These are phyloP conservation scores for Sphaerostilbella broomeana DNA, from an alignment of 2,329 filamentous ascomycete species.

Conservation along the genomic window DNA sequence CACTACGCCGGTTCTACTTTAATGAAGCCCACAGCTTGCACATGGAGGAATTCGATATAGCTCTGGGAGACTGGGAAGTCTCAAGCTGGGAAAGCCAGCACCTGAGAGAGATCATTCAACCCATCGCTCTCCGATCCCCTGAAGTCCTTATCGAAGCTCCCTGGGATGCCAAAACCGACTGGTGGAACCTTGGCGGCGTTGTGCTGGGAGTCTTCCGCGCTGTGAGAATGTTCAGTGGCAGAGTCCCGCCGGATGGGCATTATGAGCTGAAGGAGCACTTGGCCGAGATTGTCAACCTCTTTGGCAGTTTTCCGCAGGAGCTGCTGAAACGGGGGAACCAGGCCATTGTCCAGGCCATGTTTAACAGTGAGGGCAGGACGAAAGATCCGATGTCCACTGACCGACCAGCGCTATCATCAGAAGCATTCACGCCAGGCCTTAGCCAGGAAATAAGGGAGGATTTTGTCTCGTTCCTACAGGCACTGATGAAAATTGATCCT, in stretches of 20 bases:
- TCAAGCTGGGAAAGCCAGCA: conserved; percentile 1
- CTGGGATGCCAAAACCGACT: conserved; percentile 1
- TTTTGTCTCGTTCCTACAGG: conserved; percentile 1
- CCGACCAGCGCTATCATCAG: neutral
- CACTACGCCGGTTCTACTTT: neutral
- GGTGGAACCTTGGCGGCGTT: neutral
- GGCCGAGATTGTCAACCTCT: neutral
- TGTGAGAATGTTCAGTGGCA: conserved; percentile 2
- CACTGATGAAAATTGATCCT: conserved; percentile 5
- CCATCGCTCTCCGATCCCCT: conserved; percentile 1
- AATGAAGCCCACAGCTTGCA: neutral
- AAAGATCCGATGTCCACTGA: neutral
- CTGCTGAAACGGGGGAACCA: conserved; percentile 1
- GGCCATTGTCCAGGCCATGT: neutral
- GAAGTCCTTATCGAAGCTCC: conserved; percentile 5
- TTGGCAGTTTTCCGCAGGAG: neutral
- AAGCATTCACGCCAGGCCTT: neutral
- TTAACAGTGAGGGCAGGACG: neutral
- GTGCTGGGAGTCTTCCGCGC: neutral
- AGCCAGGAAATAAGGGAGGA: neutral
- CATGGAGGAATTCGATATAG: neutral
- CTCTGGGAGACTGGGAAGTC: neutral
- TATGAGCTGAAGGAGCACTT: neutral
- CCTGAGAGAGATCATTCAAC: neutral
- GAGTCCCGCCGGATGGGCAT: neutral